Evolutionary conservation across 2,329 filamentous ascomycete species (phyloP).

Genomic region (Biscogniauxia mediterranea): DNA sequence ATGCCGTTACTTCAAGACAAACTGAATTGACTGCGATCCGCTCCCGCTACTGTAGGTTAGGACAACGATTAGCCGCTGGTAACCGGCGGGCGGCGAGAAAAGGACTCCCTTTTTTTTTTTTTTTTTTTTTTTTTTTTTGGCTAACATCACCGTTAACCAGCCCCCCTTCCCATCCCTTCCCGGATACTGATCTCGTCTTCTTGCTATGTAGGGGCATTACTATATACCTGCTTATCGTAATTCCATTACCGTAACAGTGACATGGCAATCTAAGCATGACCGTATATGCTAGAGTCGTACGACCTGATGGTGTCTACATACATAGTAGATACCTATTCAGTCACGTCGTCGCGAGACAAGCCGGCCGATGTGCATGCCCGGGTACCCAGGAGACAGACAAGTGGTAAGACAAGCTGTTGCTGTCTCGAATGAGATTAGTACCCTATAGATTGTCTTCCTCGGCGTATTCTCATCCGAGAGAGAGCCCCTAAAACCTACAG

Average conservation of each 20-base stretch:
- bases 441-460: no score
- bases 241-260: background rate
- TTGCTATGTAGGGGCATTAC: background rate
- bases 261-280: background rate
- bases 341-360: background rate
- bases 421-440: background rate
- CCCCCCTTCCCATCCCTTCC: no score
- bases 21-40: background rate
- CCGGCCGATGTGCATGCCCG: background rate
- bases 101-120: no score
- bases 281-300: background rate
- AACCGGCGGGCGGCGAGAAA: no score
- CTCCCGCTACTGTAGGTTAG: background rate
- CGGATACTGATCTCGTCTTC: background rate
- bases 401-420: background rate
- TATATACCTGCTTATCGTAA: background rate
- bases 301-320: background rate
- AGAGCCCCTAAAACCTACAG: no score
- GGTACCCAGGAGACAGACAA: background rate
- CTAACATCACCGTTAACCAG: background rate
- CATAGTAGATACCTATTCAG: background rate
- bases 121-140: no score
- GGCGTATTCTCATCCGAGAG: background rate
- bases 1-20: background rate
- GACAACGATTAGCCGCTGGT: no score